Base-by-base conservation (phyloP, 805 yeast genomes). In the Scheffersomyces ergatensis region DNA sequence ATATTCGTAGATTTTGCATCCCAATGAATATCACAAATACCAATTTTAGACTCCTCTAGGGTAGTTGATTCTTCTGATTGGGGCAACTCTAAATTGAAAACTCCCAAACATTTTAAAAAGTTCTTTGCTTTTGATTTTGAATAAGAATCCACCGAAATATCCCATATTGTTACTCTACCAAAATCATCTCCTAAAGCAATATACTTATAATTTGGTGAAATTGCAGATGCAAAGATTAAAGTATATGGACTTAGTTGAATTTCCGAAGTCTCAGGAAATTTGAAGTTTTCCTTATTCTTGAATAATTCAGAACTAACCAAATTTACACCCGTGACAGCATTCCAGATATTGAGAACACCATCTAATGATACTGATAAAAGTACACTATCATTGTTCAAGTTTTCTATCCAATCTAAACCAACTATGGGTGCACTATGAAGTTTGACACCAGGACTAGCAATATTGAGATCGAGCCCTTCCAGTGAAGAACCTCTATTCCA, bases 401-500 rank as follows among this genome's bases (percentile, higher is more conserved):
- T 38, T 8, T 46, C 50, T 38, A 83, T 39, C 95, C 95, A 80
- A 35, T 69, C 54, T 6, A 82, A 67, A 15, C 67, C 72, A 2
- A 80, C 65, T 7, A 82, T 68, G 20, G 87, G 79, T 41, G 80
- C 76, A 1, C 78, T 67, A 55, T 83, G 89, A 21, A 44, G 42
- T 33, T 49, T 54, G 20, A 56, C 26, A 5, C 34, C 26, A 21
- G 37, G 40, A 17, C 36, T 38, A 13, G 45, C 31, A 7, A 47
- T 48, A 34, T 58, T 62, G 26, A 65, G 44, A 38, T 65, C 68
- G 24, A 62, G 74, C 26, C 74, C 62, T 21, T 79, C 74, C 44
- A 77, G 77, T 18, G 77, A 63, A 24, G 80, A 76, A 20, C 74
- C 74, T 27, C 89, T 84, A 52, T 74, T 77, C 96, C 96, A 90